phyloP scores from a whole-genome alignment of 1,284 basidiomycete species.

The Trametes polyzona region DNA sequence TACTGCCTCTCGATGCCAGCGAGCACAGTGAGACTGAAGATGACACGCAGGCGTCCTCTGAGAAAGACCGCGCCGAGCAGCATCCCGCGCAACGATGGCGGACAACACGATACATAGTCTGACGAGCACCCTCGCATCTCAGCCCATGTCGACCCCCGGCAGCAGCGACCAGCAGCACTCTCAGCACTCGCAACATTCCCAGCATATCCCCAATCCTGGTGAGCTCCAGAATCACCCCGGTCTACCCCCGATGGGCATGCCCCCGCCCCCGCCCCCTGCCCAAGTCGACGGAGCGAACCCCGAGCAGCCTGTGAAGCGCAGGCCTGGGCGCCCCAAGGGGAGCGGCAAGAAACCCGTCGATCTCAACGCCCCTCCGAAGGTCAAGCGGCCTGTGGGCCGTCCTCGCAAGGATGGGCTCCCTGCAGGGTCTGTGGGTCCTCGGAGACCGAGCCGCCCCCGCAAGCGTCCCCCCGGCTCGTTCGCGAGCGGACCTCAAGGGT shows the following conservation, averaged over 20 bases:
- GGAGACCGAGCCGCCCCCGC: constrained; percentile 41
- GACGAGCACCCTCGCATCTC: constrained; percentile 29
- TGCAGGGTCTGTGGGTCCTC: constrained; percentile 50
- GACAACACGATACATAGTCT: constrained; percentile 30
- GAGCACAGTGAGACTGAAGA: constrained; percentile 1
- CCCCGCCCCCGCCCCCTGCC: constrained; percentile 14
- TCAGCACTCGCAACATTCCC: constrained; percentile 19
- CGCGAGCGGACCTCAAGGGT: constrained; percentile 31
- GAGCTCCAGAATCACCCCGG: constrained; percentile 20
- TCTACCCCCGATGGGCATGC: constrained; percentile 20
- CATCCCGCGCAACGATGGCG: constrained; percentile 21
- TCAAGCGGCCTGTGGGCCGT: constrained; percentile 58
- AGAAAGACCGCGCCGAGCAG: not conserved
- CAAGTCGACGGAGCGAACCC: constrained; percentile 23
- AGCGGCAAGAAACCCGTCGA: constrained; percentile 55
- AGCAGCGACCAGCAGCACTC: constrained; percentile 15
- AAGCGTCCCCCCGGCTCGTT: constrained; percentile 45
- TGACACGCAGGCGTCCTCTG: not conserved
- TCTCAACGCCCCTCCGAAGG: constrained; percentile 43
- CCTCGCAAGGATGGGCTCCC: constrained; percentile 64
- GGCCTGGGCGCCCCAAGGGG: constrained; percentile 52
- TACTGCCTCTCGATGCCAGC: not conserved
- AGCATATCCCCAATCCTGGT: constrained; percentile 17
- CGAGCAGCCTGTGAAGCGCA: constrained; percentile 41
- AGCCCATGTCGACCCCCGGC: constrained; percentile 21